Evolutionary conservation across 306 rosid species (phyloP), one percentile per base, ranked within the genome.

Genomic region (Prunus davidiana): DNA sequence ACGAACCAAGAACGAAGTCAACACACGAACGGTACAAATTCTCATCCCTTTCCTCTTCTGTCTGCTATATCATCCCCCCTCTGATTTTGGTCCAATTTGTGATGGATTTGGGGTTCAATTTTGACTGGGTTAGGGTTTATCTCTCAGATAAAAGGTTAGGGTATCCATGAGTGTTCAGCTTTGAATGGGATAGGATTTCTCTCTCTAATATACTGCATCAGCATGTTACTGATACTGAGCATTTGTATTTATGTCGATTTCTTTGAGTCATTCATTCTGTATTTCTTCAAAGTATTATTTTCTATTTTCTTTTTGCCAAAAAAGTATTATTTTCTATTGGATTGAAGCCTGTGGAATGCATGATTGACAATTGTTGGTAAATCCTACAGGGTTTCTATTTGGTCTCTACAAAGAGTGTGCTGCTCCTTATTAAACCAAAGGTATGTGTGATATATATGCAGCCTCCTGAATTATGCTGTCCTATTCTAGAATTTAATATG

Each of bases 401-500:
- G 93, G 95, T 75, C 83, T 86, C 50, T 82, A 88, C 74, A 70
- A 70, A 61, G 73, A 88, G 78, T 67, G 87, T 38, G 43, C 38
- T 91, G 64, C 85, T 82, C 76, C 67, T 76, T 77, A 88, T 91
- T 71, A 83, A 50, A 68, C 89, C 95, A 5, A 72, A 67, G 93
- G 95, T 91, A 80, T 38, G 24, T 57, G 13, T 24, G 32, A 41
- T 57, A 57, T 72, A 58, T 58, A 20, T 28, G 6, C 22, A 28
- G 6, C 34, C 7, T 24, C 64, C 49, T 70, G 19, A 25, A 14
- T 3, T 8, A 49, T 25, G 32, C 27, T 46, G 3, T 41, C 54
- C 34, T 20, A 30, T 43, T 19, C 27, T 38, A 2, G 54, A 46
- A 43, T 67, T 34, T 46, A 55, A n/a, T 34, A 67, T 2, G 24